Conservation (phyloP, 352 stramenopile species). For the Globisporangium ultimum region DNA sequence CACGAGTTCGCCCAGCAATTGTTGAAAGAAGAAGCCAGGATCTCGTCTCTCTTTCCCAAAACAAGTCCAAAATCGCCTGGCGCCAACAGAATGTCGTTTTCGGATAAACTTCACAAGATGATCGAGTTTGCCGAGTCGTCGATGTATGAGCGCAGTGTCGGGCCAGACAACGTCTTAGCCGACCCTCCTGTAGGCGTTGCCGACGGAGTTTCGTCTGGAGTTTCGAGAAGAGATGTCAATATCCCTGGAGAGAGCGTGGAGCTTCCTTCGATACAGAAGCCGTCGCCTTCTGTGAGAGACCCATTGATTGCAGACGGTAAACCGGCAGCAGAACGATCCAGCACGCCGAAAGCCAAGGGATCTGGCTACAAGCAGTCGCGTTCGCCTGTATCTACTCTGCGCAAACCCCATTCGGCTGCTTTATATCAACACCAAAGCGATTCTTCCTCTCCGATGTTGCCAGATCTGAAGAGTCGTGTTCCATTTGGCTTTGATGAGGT, state of each 20-base stretch:
- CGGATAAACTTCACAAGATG: constrained; percentile 78
- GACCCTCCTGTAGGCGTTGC: not conserved
- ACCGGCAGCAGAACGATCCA: constrained; percentile 5
- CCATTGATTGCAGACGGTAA: constrained; percentile 3
- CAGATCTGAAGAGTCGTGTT: constrained; percentile 19
- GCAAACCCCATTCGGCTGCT: not conserved
- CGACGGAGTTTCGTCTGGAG: not conserved
- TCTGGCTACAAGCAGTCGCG: constrained; percentile 11
- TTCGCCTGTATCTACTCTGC: not conserved
- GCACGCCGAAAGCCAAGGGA: constrained; percentile 6
- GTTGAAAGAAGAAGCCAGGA: constrained; percentile 49
- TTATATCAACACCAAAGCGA: not conserved
- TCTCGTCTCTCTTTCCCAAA: constrained; percentile 41
- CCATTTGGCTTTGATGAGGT: constrained; percentile 24
- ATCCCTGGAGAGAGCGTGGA: not conserved
- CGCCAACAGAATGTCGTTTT: constrained; percentile 66
- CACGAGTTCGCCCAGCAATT: constrained; percentile 62
- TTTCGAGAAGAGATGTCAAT: not conserved
- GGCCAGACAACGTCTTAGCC: not conserved
- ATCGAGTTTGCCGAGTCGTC: constrained; percentile 74
- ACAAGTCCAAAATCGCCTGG: constrained; percentile 46
- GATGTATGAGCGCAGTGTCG: constrained; percentile 39
- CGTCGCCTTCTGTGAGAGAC: not conserved
- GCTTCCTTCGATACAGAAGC: constrained; percentile 7
- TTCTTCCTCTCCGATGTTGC: constrained; percentile 5